phyloP scores from a whole-genome alignment of 768 basidiomycete species.

The Podaxis carcinomalis region DNA sequence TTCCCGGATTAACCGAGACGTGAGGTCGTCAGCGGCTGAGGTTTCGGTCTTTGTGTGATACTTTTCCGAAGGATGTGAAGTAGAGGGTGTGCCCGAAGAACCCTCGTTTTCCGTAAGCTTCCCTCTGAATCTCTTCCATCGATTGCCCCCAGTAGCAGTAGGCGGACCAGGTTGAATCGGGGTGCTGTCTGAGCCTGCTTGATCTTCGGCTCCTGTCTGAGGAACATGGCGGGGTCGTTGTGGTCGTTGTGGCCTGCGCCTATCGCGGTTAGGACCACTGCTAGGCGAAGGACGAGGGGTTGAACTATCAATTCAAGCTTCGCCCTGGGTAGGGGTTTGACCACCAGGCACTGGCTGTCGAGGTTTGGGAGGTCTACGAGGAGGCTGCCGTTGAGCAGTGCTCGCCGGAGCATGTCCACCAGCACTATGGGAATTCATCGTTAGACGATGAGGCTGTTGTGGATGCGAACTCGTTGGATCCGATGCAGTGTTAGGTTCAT shows the following conservation, averaged over 20 bases:
- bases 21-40: slow-evolving; percentile 54
- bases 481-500: not conserved
- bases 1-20: slow-evolving; percentile 63
- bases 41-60: slow-evolving; percentile 8
- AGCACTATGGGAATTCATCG: not conserved
- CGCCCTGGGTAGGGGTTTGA: not conserved
- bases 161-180: not conserved
- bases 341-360: not conserved
- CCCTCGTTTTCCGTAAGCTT: slow-evolving; percentile 18
- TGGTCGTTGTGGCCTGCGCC: not conserved
- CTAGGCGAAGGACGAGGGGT: not conserved
- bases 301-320: not conserved
- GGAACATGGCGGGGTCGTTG: not conserved
- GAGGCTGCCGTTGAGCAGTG: not conserved
- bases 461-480: not conserved
- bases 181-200: not conserved
- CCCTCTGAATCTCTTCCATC: slow-evolving; percentile 22
- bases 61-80: slow-evolving; percentile 12
- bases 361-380: not conserved
- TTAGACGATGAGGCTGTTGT: not conserved
- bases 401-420: not conserved
- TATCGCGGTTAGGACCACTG: not conserved
- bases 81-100: not conserved
- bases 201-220: not conserved
- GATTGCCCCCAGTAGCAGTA: slow-evolving; percentile 1